Evolutionary conservation across 2,329 filamentous ascomycete genomes (phyloP).

Genomic region (Tolypocladium album): DNA sequence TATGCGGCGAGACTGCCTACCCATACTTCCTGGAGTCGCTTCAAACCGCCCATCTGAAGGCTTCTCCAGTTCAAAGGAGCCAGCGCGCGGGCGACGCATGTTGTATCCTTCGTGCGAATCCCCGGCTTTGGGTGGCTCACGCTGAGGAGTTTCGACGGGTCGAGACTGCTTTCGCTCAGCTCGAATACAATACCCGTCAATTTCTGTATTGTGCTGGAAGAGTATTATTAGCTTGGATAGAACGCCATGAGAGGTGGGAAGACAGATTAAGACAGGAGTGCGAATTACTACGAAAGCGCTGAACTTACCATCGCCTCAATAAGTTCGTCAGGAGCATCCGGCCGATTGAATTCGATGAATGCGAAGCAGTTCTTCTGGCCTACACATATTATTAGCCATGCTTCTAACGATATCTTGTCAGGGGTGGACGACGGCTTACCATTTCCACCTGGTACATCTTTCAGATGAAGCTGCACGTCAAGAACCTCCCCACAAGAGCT

Average conservation of each 20-base stretch:
- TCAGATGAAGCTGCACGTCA: constrained; percentile 14
- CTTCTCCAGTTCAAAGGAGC: constrained; percentile 3
- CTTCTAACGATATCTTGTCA: too few relatives aligned
- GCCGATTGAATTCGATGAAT: constrained; percentile 28
- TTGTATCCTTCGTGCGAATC: neutral
- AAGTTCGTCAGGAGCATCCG: constrained; percentile 24
- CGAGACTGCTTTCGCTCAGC: constrained; percentile 26
- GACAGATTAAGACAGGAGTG: neutral
- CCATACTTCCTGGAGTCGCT: neutral
- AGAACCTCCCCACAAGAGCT: constrained; percentile 26
- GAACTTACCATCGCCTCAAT: constrained; percentile 24
- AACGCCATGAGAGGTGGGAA: neutral
- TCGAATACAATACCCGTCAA: constrained; percentile 21
- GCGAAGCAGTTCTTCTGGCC: constrained; percentile 16
- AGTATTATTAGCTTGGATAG: constrained; percentile 5
- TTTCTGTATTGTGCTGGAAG: constrained; percentile 18
- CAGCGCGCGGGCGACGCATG: neutral
- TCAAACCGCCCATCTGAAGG: neutral
- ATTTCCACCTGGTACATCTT: constrained; percentile 9
- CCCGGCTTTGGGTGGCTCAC: neutral
- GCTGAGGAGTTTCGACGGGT: constrained; percentile 9
- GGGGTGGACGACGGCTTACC: neutral
- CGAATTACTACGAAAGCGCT: neutral
- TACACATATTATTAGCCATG: neutral
- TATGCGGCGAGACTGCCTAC: neutral